phyloP scores from a whole-genome alignment of 2,329 filamentous ascomycete species.

The Zymoseptoria tritici region DNA sequence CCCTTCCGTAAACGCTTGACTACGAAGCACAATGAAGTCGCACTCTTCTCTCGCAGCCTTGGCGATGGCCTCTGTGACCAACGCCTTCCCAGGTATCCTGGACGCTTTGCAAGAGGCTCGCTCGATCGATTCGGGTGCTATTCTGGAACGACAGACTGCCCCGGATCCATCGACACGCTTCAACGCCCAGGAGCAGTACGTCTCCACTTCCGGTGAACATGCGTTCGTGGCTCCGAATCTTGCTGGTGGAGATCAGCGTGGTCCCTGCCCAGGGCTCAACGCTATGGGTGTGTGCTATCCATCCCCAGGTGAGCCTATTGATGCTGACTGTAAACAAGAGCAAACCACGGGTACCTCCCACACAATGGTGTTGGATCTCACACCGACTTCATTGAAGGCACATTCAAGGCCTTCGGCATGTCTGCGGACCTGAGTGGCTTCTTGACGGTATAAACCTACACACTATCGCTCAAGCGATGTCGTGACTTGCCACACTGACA shows the following conservation, averaged over 20 bases:
- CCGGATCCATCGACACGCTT: constrained; percentile 6
- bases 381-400: constrained; percentile 27
- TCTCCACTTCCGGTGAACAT: constrained; percentile 16
- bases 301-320: constrained; percentile 9
- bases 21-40: neutral
- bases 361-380: constrained; percentile 30
- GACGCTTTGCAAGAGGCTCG: neutral
- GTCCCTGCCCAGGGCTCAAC: constrained; percentile 25
- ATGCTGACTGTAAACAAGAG: constrained; percentile 13
- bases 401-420: constrained; percentile 3
- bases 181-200: constrained; percentile 18
- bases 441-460: constrained; percentile 4
- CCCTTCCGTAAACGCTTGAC: too few relatives aligned
- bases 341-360: constrained; percentile 23
- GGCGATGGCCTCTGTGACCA: neutral
- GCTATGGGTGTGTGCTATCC: constrained; percentile 10
- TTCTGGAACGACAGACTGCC: neutral
- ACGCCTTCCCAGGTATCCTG: neutral
- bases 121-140: neutral
- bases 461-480: neutral
- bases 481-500: neutral
- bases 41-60: neutral
- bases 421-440: constrained; percentile 16
- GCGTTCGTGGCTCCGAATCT: constrained; percentile 14
- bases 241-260: constrained; percentile 14